Evolutionary conservation across 2,329 filamentous ascomycete species (phyloP), one percentile per base, ranked within the genome.

Genomic region (Fusarium napiforme): DNA sequence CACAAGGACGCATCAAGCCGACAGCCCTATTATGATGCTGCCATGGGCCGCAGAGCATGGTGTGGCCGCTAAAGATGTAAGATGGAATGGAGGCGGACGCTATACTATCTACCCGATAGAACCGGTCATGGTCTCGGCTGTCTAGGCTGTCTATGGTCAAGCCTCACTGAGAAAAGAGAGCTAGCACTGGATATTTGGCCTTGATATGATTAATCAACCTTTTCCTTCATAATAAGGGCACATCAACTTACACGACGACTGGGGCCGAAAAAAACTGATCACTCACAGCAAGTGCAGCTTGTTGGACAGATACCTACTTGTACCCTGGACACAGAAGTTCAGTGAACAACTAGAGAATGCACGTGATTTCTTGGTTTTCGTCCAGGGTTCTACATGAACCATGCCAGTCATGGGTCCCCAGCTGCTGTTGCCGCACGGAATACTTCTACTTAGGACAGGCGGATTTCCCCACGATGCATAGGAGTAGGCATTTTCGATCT

Each of bases 81-180:
- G 46, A 36, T 47, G 46, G 40, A 59, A 69, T 69, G 46, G 28
- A 42, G 45, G 46, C 42, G 67, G 67, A 49, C 59, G 26, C 58
- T 69, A 56, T 47, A 32, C 40, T 46, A 40, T 32, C 34, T 55
- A 40, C 50, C 65, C 23, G 43, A 57, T 39, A 63, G 45, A 59
- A 47, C 50, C 11, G 37, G 34, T 36, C 45, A 42, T 26, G 21
- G 26, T 47, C 40, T 40, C 28, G 45, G 55, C 64, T 50, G 32
- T 26, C 26, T 69, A 26, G 53, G 55, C 66, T 55, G 32, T 30
- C 26, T 63, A 26, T 36, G 39, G 43, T 18, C 57, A 55, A 50
- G 28, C 37, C 37, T 49, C 16, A 10, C n/a, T n/a, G 40, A 30
- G 23, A 40, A 50, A 68, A 26, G 42, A 42, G 43, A 43, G 43